These are phyloP conservation scores for Centaurea solstitialis DNA, from an alignment of 129 eudicot genomes.

Conservation along the genomic window DNA sequence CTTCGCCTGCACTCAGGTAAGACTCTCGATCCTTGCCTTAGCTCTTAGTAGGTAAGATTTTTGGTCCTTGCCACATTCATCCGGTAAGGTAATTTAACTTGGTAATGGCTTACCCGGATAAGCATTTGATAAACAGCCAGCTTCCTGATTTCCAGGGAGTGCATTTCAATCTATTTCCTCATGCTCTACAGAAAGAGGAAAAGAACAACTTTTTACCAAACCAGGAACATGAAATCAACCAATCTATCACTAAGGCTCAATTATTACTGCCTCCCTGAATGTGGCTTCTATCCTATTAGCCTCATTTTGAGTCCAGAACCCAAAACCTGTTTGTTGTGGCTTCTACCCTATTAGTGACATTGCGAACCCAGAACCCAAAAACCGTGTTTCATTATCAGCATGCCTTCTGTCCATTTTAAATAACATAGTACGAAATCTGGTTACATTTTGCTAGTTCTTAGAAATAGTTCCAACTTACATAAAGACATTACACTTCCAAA, in stretches of 20 bases:
- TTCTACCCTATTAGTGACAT: background rate
- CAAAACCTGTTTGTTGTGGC: background rate
- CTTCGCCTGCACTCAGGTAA: too few relatives aligned
- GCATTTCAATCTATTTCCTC: background rate
- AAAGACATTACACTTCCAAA: background rate
- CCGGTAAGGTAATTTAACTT: too few relatives aligned
- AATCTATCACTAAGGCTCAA: background rate
- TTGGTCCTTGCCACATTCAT: too few relatives aligned
- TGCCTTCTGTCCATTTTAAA: background rate
- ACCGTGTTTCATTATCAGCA: background rate
- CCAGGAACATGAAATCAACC: background rate
- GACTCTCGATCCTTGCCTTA: too few relatives aligned
- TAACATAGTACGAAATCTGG: background rate
- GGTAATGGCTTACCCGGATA: too few relatives aligned
- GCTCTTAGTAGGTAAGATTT: too few relatives aligned
- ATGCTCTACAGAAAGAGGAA: background rate
- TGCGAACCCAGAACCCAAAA: background rate
- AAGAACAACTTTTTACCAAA: background rate
- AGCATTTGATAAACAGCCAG: too few relatives aligned
- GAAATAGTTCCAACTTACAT: background rate
- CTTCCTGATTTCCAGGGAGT: background rate
- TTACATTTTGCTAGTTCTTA: background rate
- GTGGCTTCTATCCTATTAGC: constrained; percentile 4
- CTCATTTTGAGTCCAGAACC: background rate
- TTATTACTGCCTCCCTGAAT: background rate